phyloP scores from a whole-genome alignment of 2,329 filamentous ascomycete species.

The Trichoderma koningiopsis region DNA sequence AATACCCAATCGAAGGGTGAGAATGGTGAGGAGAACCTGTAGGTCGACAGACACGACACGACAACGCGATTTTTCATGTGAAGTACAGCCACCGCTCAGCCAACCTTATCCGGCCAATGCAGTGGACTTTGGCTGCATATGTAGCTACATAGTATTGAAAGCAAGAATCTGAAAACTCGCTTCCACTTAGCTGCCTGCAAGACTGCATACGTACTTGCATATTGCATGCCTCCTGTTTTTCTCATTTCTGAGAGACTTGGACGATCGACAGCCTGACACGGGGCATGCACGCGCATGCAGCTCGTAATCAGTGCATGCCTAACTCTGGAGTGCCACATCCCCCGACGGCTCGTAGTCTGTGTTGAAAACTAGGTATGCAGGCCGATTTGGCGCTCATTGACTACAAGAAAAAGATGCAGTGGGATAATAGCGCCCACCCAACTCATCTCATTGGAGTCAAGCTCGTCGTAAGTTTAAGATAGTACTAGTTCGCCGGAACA shows the following conservation, averaged over 20 bases:
- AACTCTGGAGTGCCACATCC: not conserved
- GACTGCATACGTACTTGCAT: conserved; percentile 15
- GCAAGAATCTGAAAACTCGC: conserved; percentile 5
- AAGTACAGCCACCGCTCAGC: conserved; percentile 17
- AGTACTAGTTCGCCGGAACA: conserved; percentile 30
- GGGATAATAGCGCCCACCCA: conserved; percentile 19
- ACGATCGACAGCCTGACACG: conserved; percentile 24
- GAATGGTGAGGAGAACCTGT: not conserved
- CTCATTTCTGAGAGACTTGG: conserved; percentile 15
- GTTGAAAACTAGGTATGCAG: conserved; percentile 7
- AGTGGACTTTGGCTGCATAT: conserved; percentile 20
- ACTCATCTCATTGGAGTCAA: conserved; percentile 1
- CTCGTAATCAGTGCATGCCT: conserved; percentile 16
- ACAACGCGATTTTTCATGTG: conserved; percentile 16
- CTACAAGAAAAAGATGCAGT: conserved; percentile 8
- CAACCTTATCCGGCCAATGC: conserved; percentile 5
- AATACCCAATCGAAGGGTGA: conserved; percentile 1
- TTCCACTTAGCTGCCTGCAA: not conserved
- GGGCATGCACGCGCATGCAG: conserved; percentile 20
- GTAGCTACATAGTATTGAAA: not conserved
- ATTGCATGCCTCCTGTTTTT: conserved; percentile 11
- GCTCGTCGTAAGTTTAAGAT: not conserved
- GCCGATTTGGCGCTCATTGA: conserved; percentile 23
- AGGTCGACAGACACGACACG: conserved; percentile 20
- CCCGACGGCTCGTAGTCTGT: conserved; percentile 4